phyloP scores from a whole-genome alignment of 2,329 filamentous ascomycete species.

The Colletotrichum abscissum region DNA sequence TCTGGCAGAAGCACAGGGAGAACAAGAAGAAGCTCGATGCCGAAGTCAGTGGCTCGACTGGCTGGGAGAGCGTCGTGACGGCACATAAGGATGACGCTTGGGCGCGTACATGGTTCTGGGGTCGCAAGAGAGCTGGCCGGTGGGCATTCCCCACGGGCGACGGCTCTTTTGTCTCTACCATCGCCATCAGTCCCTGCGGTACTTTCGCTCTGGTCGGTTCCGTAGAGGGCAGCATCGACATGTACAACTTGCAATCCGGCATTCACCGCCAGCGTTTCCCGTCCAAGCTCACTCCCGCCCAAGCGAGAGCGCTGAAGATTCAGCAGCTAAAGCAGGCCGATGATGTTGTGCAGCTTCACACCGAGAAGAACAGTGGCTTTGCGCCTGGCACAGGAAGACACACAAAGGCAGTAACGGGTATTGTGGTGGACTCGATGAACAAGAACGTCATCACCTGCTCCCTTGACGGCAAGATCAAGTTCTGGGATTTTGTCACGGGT shows the following conservation, averaged over 20 bases:
- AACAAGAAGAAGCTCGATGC: slow-evolving; percentile 74
- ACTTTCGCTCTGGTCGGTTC: slow-evolving; percentile 95
- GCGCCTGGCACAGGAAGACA: slow-evolving; percentile 76
- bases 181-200: slow-evolving; percentile 90
- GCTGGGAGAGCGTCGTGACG: slow-evolving; percentile 97
- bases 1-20: slow-evolving; percentile 84
- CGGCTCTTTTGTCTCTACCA: slow-evolving; percentile 82
- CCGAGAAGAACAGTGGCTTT: slow-evolving; percentile 55
- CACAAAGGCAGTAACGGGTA: slow-evolving; percentile 83
- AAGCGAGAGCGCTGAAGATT: slow-evolving; percentile 80
- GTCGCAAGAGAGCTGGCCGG: slow-evolving; percentile 88
- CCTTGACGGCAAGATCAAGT: slow-evolving; percentile 92
- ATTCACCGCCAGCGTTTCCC: slow-evolving; percentile 90
- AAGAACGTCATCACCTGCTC: slow-evolving; percentile 87
- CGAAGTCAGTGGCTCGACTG: slow-evolving; percentile 80
- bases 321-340: slow-evolving; percentile 70
- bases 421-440: slow-evolving; percentile 91
- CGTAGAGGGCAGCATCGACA: slow-evolving; percentile 83
- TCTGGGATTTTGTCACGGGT: slow-evolving; percentile 95
- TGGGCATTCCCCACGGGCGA: slow-evolving; percentile 94
- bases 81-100: slow-evolving; percentile 87
- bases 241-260: slow-evolving; percentile 97
- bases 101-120: slow-evolving; percentile 98
- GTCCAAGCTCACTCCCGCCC: slow-evolving; percentile 78
- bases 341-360: slow-evolving; percentile 66